Evolutionary conservation across 306 rosid genomes (phyloP).

Genomic region (Pueraria montana): DNA sequence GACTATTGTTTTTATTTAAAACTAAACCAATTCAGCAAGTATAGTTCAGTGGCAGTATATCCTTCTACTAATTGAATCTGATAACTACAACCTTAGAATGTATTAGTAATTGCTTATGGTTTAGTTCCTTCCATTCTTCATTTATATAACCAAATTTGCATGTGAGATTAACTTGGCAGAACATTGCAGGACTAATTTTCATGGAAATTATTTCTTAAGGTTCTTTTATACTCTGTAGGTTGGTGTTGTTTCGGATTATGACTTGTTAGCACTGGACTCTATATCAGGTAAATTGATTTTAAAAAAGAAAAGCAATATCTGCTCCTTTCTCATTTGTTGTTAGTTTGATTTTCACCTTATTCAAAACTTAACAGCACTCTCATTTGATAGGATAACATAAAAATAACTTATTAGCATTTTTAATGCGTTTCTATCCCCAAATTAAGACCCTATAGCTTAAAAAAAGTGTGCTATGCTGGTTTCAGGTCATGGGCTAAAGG

Average conservation of each 20-base stretch:
- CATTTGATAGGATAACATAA: conserved; percentile 13
- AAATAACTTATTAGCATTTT: conserved; percentile 6
- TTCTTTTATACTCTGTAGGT: conserved; percentile 69
- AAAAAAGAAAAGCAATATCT: neutral
- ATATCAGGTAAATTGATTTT: conserved; percentile 72
- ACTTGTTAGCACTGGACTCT: conserved; percentile 92
- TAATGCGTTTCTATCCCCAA: conserved; percentile 26
- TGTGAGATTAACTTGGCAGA: conserved; percentile 7
- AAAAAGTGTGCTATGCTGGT: conserved; percentile 37
- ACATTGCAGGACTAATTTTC: conserved; percentile 4
- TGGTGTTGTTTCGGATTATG: conserved; percentile 96
- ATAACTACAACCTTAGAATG: conserved; percentile 32
- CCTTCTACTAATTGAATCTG: conserved; percentile 33
- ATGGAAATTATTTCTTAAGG: conserved; percentile 41
- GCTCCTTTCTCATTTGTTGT: conserved; percentile 33
- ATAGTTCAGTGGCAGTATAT: conserved; percentile 32
- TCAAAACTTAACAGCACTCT: conserved; percentile 2
- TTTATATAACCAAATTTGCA: conserved; percentile 19
- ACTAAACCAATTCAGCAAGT: conserved; percentile 13
- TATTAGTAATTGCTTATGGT: conserved; percentile 14
- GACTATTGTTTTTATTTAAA: conserved; percentile 24
- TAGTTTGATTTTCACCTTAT: conserved; percentile 30
- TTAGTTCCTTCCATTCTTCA: conserved; percentile 7
- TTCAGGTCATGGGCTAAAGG: conserved; percentile 73
- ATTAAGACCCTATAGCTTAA: conserved; percentile 23